phyloP scores from a whole-genome alignment of 2,329 filamentous ascomycete species.

The Colletotrichum coccodes region DNA sequence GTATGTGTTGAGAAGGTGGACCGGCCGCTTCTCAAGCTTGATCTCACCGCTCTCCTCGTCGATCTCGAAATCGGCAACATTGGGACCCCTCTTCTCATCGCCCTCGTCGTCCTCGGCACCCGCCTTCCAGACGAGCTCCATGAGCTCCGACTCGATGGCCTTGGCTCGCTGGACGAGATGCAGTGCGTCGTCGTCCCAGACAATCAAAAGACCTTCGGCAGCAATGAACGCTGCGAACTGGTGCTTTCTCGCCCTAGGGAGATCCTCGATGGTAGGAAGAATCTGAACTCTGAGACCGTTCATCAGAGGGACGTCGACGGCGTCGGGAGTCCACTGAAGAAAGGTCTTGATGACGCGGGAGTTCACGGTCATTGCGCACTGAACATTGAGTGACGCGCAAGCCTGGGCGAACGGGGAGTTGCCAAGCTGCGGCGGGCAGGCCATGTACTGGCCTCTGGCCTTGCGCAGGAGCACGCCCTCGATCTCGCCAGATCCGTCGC shows the following conservation, averaged over 20 bases:
- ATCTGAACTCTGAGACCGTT: slow-evolving; percentile 84
- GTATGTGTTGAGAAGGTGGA: slow-evolving; percentile 76
- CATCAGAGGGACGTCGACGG: slow-evolving; percentile 78
- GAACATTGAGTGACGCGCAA: slow-evolving; percentile 76
- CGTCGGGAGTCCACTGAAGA: slow-evolving; percentile 76
- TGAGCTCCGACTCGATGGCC: slow-evolving; percentile 79
- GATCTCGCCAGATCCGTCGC: slow-evolving; percentile 72
- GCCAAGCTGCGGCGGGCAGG: slow-evolving; percentile 74
- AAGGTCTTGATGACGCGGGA: slow-evolving; percentile 84
- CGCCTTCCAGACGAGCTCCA: slow-evolving; percentile 80
- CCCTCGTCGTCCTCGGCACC: slow-evolving; percentile 63
- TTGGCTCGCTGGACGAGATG: slow-evolving; percentile 76
- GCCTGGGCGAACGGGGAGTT: slow-evolving; percentile 72
- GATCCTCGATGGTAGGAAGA: slow-evolving; percentile 75
- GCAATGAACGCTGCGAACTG: slow-evolving; percentile 85
- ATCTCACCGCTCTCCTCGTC: slow-evolving; percentile 78
- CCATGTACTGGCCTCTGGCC: slow-evolving; percentile 74
- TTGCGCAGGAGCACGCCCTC: slow-evolving; percentile 81
- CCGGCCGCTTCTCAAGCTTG: slow-evolving; percentile 71
- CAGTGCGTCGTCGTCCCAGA: slow-evolving; percentile 85
- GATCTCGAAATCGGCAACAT: slow-evolving; percentile 63
- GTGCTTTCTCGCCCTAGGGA: slow-evolving; percentile 77
- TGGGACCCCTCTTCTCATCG: slow-evolving; percentile 59
- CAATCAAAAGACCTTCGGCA: slow-evolving; percentile 75
- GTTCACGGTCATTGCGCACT: slow-evolving; percentile 85